Conservation (phyloP, 116 monocot species). For the Posidonia oceanica region DNA sequence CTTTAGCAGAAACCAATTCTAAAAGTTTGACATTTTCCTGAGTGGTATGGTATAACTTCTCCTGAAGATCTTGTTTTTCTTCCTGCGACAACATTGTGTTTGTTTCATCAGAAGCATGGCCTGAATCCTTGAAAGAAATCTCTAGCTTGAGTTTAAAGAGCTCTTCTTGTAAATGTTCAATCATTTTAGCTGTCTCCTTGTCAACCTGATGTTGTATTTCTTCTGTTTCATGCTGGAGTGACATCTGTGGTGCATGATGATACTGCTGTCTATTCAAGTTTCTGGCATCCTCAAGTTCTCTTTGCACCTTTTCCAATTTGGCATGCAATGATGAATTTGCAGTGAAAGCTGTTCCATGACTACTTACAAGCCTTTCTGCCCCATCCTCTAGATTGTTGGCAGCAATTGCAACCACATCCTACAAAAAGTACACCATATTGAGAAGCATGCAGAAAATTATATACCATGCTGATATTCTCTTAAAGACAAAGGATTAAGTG, state of each 20-base stretch:
- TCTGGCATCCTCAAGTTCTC: constrained; percentile 13
- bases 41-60: constrained; percentile 13
- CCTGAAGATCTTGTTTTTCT: constrained; percentile 27
- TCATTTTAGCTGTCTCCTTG: constrained; percentile 6
- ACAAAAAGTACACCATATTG: background rate
- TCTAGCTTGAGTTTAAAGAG: constrained; percentile 13
- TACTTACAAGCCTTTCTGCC: background rate
- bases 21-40: constrained; percentile 37
- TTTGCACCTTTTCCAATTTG: constrained; percentile 6
- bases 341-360: background rate
- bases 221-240: constrained; percentile 10
- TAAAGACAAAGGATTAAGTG: background rate
- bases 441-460: background rate
- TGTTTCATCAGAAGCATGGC: constrained; percentile 2
- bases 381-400: background rate
- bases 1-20: constrained; percentile 27
- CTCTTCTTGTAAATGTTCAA: constrained; percentile 14
- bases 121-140: constrained; percentile 4
- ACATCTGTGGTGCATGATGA: constrained; percentile 1
- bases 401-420: constrained; percentile 1
- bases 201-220: constrained; percentile 11
- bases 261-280: constrained; percentile 6
- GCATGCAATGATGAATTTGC: background rate
- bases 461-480: background rate
- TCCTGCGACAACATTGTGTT: constrained; percentile 3